Evolutionary conservation across 768 basidiomycete genomes (phyloP).

Genomic region (Epithele typhae): DNA sequence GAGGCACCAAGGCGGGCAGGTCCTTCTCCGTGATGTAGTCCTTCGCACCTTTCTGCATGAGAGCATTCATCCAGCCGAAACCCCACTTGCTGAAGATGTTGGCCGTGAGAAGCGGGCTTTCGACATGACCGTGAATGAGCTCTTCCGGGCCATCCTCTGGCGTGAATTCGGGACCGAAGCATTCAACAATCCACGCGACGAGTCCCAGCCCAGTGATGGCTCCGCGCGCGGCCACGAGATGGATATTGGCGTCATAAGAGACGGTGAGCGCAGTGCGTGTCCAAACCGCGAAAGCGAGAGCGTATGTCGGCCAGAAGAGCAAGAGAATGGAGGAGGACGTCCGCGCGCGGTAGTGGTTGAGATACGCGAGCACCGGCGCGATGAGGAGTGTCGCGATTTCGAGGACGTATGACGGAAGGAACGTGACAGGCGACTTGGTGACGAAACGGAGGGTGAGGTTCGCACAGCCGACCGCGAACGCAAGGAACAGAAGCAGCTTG

Average conservation of each 20-base stretch:
- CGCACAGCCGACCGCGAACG: conserved; percentile 42
- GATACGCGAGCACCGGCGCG: conserved; percentile 48
- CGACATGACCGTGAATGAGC: conserved; percentile 54
- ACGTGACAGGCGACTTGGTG: conserved; percentile 34
- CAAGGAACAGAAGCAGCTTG: conserved; percentile 45
- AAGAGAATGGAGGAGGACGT: conserved; percentile 70
- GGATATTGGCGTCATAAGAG: conserved; percentile 26
- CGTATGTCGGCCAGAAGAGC: conserved; percentile 78
- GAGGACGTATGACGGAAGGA: conserved; percentile 50
- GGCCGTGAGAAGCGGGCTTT: conserved; percentile 71
- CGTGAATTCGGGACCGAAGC: conserved; percentile 57
- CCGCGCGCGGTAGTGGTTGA: conserved; percentile 68
- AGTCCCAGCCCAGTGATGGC: conserved; percentile 41
- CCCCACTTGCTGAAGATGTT: conserved; percentile 81
- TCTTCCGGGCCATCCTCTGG: conserved; percentile 28
- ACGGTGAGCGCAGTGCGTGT: conserved; percentile 48
- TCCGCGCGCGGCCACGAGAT: conserved; percentile 43
- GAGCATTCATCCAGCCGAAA: conserved; percentile 83
- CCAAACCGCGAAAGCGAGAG: conserved; percentile 47
- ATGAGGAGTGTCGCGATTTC: conserved; percentile 51
- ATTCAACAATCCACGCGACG: conserved; percentile 61
- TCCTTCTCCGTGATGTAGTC: conserved; percentile 81
- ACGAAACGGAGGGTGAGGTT: conserved; percentile 38
- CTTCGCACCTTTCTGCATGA: conserved; percentile 65
- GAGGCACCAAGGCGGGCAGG: conserved; percentile 64